Base-by-base conservation (phyloP, 768 basidiomycete species). In the Megacollybia marginata region DNA sequence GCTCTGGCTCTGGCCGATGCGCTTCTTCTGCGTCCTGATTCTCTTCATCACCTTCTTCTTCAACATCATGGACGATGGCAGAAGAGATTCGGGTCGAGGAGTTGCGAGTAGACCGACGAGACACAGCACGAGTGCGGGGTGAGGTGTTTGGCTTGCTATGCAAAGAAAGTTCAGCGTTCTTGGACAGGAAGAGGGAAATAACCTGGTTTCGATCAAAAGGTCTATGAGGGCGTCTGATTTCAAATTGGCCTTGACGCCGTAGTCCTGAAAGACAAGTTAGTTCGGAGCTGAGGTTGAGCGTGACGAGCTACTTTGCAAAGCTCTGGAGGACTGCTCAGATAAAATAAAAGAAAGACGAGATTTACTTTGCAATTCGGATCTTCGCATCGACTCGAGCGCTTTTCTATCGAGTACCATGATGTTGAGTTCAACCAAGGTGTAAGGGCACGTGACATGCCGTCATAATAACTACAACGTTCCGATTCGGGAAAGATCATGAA, bases 171-270 rank as follows among this genome's bases (percentile, higher is more conserved):
- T 48, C 42, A 36, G 28, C 35, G 23, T 6, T 28, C 6, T 28
- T 28, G 4, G 23, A 6, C 11, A 44, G 31, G 49, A 19, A 48
- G 51, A 33, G 46, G 54, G 53, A 45, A 62, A 69, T 47, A 55
- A 78, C 76, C 72, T 72, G 47, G 73, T 75, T 56, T 83, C 79
- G 12, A 87, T 68, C 23, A 91, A 68, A 15, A 87, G 71, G 60
- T 88, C 83, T 58, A 91, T 88, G 54, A 91, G 69, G 44, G 79
- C 82, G 58, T 88, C 85, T 19, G 85, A 79, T 70, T 87, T 90
- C 60, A 89, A 75, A 65, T 90, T 90, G 42, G 88, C 88, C 65
- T 78, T 86, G 53, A 91, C 79, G 51, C 87, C 86, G 59, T 83
- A 80, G 57, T 88, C 85, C 87, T 91, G 50, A 40, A 38, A 28